Evolutionary conservation across 495 filamentous ascomycete genomes (phyloP), one percentile per base, ranked within the genome.

Genomic region (Neurospora sp.): DNA sequence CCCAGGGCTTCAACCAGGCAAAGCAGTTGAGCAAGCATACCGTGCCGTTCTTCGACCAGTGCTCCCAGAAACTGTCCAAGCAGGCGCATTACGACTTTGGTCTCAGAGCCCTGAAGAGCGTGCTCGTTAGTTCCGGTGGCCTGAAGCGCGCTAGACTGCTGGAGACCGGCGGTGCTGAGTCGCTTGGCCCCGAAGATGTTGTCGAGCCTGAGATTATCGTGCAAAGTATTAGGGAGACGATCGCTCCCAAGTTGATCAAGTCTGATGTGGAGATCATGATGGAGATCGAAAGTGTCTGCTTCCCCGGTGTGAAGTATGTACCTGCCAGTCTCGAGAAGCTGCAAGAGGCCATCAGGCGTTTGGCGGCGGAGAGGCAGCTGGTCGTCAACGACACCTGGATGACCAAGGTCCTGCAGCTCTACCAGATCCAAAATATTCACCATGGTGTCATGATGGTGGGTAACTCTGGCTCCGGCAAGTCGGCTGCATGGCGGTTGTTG

Each of bases 361-460:
- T 95, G 72, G 96, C 95, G 39, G 86, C 85, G 3, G 94, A 96
- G 76, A 89, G 91, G 74, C 89, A 97, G 76, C 87, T 94, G 31
- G 91, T 97, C 12, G 90, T 94, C 78, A 98, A 90, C 70, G 94
- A 97, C 70, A 90, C 90, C 73, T 99, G 96, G 96, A 94, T 97
- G 87, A 93, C 91, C 59, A 99, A 99, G 85, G 90, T 95, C 68
- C 85, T 98, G 8, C 96, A 99, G 77, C 88, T 99, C 8, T 97
- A 94, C 80, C 96, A 99, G 80, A 99, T 99, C 73, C 96, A 99
- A 81, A 90, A 87, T 70, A 96, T 98, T 59, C 96, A 99, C 76
- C 96, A 99, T 76, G 96, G 96, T 89, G 96, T 99, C 20, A 99
- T 99, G 96, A 98, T 98, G 96, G 96, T 99, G 7, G 96, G 96